Evolutionary conservation across 768 basidiomycete genomes (phyloP).

Genomic region (Tephrocybe sp.): DNA sequence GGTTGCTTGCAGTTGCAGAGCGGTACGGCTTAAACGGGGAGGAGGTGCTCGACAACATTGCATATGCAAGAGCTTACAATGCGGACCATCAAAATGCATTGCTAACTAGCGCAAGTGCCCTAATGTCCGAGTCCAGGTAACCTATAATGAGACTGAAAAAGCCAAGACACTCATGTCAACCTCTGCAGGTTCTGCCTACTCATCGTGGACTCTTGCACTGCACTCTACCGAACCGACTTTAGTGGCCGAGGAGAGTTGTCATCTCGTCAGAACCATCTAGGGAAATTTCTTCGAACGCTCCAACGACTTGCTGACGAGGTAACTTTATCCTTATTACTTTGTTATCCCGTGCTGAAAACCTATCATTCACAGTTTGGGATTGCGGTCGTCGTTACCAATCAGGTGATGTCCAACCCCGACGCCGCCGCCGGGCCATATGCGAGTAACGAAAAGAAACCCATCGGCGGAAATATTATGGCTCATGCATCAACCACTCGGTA

Average conservation of each 20-base stretch:
- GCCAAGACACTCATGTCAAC: conserved; percentile 5
- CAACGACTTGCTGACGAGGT: conserved; percentile 97
- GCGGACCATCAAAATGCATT: conserved; percentile 95
- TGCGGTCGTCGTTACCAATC: conserved; percentile 96
- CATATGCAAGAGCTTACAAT: conserved; percentile 97
- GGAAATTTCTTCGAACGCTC: conserved; percentile 90
- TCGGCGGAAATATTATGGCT: conserved; percentile 98
- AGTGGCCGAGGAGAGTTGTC: conserved; percentile 94
- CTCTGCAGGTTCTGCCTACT: conserved; percentile 83
- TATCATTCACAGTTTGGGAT: conserved; percentile 76
- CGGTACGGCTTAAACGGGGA: conserved; percentile 96
- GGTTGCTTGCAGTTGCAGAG: conserved; percentile 92
- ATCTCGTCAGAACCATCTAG: conserved; percentile 92
- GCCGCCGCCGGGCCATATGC: conserved; percentile 87
- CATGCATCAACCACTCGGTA: conserved; percentile 97
- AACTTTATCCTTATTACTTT: conserved; percentile 12
- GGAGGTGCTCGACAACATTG: conserved; percentile 97
- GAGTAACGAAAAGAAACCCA: conserved; percentile 95
- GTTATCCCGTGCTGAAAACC: conserved; percentile 12
- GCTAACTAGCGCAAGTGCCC: conserved; percentile 89
- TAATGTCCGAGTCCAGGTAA: conserved; percentile 98
- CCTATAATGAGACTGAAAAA: conserved; percentile 13
- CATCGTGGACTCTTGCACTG: conserved; percentile 95
- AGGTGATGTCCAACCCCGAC: conserved; percentile 99
- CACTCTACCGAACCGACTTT: conserved; percentile 94